These are phyloP conservation scores for Scenedesmus sp. DNA, from an alignment of 163 green algal genomes.

Conservation along the genomic window DNA sequence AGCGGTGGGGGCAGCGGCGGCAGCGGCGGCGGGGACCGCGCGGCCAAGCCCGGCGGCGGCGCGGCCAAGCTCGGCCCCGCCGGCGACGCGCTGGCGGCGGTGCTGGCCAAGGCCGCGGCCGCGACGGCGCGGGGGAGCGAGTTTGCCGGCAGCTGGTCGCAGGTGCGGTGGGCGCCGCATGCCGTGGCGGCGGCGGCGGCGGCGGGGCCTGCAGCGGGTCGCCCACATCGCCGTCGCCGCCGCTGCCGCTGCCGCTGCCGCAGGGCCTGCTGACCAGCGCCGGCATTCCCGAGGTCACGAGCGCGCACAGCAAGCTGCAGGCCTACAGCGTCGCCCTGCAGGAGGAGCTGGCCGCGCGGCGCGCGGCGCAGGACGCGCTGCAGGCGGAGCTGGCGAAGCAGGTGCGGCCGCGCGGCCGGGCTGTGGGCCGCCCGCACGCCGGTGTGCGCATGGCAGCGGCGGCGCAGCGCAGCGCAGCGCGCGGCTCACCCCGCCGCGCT, in stretches of 20 bases:
- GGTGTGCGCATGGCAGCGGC: too few species aligned
- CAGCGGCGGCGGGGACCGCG: slow-evolving; percentile 3
- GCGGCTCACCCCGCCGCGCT: too few species aligned
- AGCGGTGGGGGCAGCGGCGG: neutral
- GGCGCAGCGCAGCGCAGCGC: too few species aligned
- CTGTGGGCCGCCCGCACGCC: neutral
- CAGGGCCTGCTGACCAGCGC: slow-evolving; percentile 26
- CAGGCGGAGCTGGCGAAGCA: slow-evolving; percentile 27
- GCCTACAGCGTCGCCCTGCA: slow-evolving; percentile 25
- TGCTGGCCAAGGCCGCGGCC: neutral
- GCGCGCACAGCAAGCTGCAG: slow-evolving; percentile 22
- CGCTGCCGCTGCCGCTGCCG: neutral
- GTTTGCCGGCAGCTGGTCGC: slow-evolving; percentile 38
- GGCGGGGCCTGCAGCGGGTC: too few species aligned
- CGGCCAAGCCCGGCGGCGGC: too few species aligned
- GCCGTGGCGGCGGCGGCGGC: too few species aligned
- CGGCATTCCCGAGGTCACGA: slow-evolving; percentile 22
- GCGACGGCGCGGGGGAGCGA: slow-evolving; percentile 11
- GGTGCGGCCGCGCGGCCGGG: neutral
- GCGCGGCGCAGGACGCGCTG: slow-evolving; percentile 19
- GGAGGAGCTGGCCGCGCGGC: slow-evolving; percentile 22
- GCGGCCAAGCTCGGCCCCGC: slow-evolving; percentile 26
- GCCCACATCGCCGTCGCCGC: neutral
- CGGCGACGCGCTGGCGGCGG: slow-evolving; percentile 21
- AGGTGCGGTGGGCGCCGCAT: slow-evolving; percentile 23